Evolutionary conservation across 352 stramenopile genomes (phyloP).

Genomic region (Blastocystis sp.): DNA sequence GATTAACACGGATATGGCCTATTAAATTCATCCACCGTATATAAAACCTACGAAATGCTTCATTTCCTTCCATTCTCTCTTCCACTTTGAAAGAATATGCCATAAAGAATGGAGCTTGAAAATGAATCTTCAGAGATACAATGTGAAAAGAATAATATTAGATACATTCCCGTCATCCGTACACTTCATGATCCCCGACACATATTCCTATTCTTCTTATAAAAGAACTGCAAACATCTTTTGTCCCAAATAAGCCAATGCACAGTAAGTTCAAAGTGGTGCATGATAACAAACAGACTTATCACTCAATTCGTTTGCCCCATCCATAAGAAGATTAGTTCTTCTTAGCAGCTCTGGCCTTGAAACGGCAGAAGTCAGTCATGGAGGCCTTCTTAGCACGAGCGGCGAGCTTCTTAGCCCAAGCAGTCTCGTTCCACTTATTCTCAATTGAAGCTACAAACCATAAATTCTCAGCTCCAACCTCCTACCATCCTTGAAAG

Average conservation of each 20-base stretch:
- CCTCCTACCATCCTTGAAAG: slow-evolving; percentile 68
- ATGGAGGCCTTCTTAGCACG: slow-evolving; percentile 90
- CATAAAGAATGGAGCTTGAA: too few relatives aligned
- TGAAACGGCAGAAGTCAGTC: slow-evolving; percentile 96
- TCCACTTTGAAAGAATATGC: too few relatives aligned
- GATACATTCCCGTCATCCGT: too few relatives aligned
- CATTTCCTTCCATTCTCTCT: background rate
- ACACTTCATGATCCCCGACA: too few relatives aligned
- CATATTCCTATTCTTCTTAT: background rate
- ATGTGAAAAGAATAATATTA: too few relatives aligned
- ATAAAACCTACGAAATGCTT: background rate
- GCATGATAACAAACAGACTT: slow-evolving; percentile 4
- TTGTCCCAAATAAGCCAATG: too few relatives aligned
- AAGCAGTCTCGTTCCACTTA: slow-evolving; percentile 90
- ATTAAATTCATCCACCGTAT: background rate
- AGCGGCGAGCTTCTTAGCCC: slow-evolving; percentile 94
- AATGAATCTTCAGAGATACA: too few relatives aligned
- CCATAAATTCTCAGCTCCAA: slow-evolving; percentile 81
- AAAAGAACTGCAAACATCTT: background rate
- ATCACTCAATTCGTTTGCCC: slow-evolving; percentile 53
- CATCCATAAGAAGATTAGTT: slow-evolving; percentile 12
- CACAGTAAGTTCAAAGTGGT: background rate
- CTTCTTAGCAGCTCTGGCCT: slow-evolving; percentile 50
- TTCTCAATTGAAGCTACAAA: slow-evolving; percentile 80
- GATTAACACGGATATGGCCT: slow-evolving; percentile 38